phyloP scores from a whole-genome alignment of 768 basidiomycete species.

The Tricholoma hemisulphureum region DNA sequence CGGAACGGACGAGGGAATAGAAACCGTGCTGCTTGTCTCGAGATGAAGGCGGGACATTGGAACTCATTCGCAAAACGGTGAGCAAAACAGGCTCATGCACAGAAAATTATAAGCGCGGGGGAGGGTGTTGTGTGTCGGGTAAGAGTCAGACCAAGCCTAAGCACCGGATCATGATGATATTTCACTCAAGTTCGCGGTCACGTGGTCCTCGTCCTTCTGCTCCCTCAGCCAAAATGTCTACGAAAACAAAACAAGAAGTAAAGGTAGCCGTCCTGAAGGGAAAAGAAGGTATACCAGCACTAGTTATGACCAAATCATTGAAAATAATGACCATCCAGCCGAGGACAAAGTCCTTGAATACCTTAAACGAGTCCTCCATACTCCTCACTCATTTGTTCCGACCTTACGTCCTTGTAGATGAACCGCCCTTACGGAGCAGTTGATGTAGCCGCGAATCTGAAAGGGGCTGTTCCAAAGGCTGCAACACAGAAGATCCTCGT shows the following conservation, averaged over 20 bases:
- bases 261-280: conserved; percentile 67
- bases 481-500: conserved; percentile 81
- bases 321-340: conserved; percentile 38
- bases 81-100: conserved; percentile 33
- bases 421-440: conserved; percentile 94
- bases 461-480: conserved; percentile 83
- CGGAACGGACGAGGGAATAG: conserved; percentile 71
- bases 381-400: conserved; percentile 1
- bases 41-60: conserved; percentile 47
- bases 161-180: too few species aligned
- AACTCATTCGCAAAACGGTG: conserved; percentile 52
- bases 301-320: not conserved
- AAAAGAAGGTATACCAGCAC: conserved; percentile 53
- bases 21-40: conserved; percentile 57
- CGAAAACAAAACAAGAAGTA: conserved; percentile 54
- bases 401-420: conserved; percentile 54
- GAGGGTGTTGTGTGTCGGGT: not conserved
- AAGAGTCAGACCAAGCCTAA: too few species aligned
- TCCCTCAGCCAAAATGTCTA: conserved; percentile 32
- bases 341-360: conserved; percentile 79
- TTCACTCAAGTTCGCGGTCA: not conserved
- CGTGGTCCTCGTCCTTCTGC: not conserved
- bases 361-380: conserved; percentile 57
- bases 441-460: conserved; percentile 87
- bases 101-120: conserved; percentile 5